Conservation (phyloP, 1,284 basidiomycete species). For the Paramarasmius palmivorus region DNA sequence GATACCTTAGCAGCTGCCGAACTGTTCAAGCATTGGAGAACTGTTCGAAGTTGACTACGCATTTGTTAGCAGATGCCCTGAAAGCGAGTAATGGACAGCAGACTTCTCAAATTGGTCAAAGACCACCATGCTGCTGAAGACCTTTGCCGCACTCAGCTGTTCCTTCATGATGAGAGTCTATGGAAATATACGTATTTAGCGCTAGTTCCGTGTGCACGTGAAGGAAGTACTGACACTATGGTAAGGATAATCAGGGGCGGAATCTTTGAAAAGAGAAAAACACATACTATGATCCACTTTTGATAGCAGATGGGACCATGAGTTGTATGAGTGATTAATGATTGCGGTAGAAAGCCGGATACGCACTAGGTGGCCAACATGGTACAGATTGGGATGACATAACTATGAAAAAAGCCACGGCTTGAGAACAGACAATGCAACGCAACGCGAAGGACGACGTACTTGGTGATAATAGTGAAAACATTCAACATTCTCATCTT, state of each 20-base stretch:
- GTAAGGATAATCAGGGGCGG: too few species aligned
- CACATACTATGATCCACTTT: background rate
- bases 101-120: conserved; percentile 22
- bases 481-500: conserved; percentile 41
- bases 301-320: too few species aligned
- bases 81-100: background rate
- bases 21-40: conserved; percentile 22
- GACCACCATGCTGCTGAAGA: conserved; percentile 23
- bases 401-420: conserved; percentile 35
- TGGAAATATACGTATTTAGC: background rate
- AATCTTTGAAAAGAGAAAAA: background rate
- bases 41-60: background rate
- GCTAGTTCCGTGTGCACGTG: conserved; percentile 4
- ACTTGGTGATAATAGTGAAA: conserved; percentile 6
- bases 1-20: conserved; percentile 35
- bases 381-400: conserved; percentile 49
- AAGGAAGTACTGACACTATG: conserved; percentile 11
- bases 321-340: background rate
- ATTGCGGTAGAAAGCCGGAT: background rate
- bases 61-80: background rate
- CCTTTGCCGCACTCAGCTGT: conserved; percentile 17
- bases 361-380: conserved; percentile 50
- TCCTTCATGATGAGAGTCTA: conserved; percentile 41
- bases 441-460: too few species aligned
- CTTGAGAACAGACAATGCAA: too few species aligned